Base-by-base conservation (phyloP, 2,329 filamentous ascomycete species). In the Chaetothyriales sp. region DNA sequence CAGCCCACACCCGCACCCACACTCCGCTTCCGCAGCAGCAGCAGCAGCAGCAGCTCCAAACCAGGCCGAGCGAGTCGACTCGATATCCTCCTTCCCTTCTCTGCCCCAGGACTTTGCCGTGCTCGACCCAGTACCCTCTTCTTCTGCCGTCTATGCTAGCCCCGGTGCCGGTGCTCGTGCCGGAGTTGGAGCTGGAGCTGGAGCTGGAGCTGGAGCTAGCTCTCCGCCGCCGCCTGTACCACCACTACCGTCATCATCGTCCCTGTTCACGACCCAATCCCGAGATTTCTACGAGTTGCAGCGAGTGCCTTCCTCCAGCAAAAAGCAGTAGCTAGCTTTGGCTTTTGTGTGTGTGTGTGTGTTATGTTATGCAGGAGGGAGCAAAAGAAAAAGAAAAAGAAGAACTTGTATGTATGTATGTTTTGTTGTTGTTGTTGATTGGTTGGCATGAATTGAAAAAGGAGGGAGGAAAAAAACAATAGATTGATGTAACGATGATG, bases 11-110 rank as follows among this genome's bases (percentile, higher is more conserved):
- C 22, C 3, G 3, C 22, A 61, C 47, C 51, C 57, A 9, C 58
- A 56, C 15, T 55, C 54, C 5, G 55, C 57, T 10, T 25, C 22
- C 22, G 22, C 22, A 25, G 22, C 22, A 3, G 22, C 22, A 25
- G 22, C 22, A 25, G 22, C 22, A 3, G 22, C 22, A 25, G 52
- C 55, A 22, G 47, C 60, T 46, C 54, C 54, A 7, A 50, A 53
- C 18, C 54, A 56, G 25, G 60, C 59, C 5, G 53, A 59, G 9
- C 54, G 52, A 5, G 46, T 51, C n/a, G 52, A 59, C 39, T 54
- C 55, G 1, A 32, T 20, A 15, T 32, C 46, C 18, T 53, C 53
- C 7, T 39, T 39, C 32, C 32, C 32, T 15, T 15, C 32, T 39
- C 32, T 39, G 10, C 32, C 32, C 32, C 10, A 39, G 10, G 32